A percentile compares a stretch with the other conserved stretches of the same genome.
These are phyloP conservation scores for Hypoxylon sp. DNA, from an alignment of 2,329 filamentous ascomycete genomes.

Conservation along the genomic window DNA sequence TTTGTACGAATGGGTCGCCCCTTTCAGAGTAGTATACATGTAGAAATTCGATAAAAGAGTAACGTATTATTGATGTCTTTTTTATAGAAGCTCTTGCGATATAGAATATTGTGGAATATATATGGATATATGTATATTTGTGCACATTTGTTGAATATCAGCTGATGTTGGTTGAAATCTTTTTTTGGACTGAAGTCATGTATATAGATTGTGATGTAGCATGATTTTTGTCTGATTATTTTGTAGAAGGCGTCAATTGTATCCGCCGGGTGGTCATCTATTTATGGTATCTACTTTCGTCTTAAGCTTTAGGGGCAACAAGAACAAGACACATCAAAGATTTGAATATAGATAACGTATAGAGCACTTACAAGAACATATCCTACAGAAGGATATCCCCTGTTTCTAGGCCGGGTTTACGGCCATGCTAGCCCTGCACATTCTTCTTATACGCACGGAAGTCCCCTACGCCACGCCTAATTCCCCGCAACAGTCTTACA, in stretches of 20 bases:
- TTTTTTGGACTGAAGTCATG: background rate
- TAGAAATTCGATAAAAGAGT: conserved; percentile 1
- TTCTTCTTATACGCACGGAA: background rate
- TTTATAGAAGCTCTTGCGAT: no score
- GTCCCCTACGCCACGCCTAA: background rate
- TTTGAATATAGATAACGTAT: background rate
- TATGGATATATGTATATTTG: conserved; percentile 19
- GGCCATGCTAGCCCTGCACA: background rate
- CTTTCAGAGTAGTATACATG: background rate
- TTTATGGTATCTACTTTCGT: background rate
- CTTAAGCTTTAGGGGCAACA: background rate
- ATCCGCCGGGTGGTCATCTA: background rate
- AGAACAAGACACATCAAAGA: background rate
- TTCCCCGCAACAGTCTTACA: background rate
- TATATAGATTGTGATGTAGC: conserved; percentile 6
- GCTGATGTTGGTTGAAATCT: background rate
- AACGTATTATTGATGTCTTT: background rate
- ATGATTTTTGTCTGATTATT: background rate
- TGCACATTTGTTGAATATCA: background rate
- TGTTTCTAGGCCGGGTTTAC: background rate
- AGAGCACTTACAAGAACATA: background rate
- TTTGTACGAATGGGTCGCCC: background rate
- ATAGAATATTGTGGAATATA: background rate
- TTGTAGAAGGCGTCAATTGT: conserved; percentile 13
- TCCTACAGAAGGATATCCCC: background rate